Conservation (phyloP, 345 rosid species). For the Eucalyptus sideroxylon region DNA sequence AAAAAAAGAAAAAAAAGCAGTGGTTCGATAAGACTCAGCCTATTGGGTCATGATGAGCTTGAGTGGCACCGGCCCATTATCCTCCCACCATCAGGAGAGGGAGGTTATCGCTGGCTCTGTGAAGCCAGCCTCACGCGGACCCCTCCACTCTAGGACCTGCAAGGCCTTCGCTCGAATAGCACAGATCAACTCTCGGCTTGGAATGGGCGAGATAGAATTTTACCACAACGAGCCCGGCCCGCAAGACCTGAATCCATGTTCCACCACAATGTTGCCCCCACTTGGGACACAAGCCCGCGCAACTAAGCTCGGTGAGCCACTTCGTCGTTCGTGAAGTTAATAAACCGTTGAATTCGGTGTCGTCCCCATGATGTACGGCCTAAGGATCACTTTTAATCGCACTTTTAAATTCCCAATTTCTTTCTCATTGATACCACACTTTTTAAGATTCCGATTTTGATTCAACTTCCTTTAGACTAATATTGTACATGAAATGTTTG, state of each 20-base stretch:
- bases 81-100: conserved; percentile 28
- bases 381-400: too few relatives aligned
- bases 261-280: not conserved
- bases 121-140: conserved; percentile 34
- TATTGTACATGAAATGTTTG: too few relatives aligned
- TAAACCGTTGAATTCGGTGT: not conserved
- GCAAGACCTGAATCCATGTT: not conserved
- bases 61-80: not conserved
- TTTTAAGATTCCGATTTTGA: too few relatives aligned
- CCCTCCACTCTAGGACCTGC: conserved; percentile 6
- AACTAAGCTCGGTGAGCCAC: not conserved
- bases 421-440: too few relatives aligned
- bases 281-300: conserved; percentile 4
- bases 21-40: not conserved
- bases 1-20: not conserved
- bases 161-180: not conserved
- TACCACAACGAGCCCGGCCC: not conserved
- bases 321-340: accelerated
- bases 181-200: conserved; percentile 5
- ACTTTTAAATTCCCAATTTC: too few relatives aligned
- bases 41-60: not conserved
- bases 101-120: conserved; percentile 31
- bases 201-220: conserved; percentile 2
- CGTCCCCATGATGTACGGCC: too few relatives aligned
- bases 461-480: too few relatives aligned